These are phyloP conservation scores for Vinca minor DNA, from an alignment of 257 asterid genomes.

Conservation along the genomic window DNA sequence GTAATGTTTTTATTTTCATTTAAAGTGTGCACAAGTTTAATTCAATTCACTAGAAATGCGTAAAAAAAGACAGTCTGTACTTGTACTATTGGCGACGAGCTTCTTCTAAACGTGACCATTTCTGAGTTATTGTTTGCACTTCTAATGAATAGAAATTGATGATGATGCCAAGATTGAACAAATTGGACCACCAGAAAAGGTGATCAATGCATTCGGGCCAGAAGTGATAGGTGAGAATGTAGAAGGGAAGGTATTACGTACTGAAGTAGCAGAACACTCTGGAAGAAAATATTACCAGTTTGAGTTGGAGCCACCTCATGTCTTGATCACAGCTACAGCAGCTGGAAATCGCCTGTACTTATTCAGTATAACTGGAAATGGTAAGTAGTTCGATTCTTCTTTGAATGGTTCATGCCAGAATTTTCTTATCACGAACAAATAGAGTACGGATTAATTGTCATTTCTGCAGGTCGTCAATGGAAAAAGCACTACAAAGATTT, in stretches of 20 bases:
- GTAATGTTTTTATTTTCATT: too few species aligned
- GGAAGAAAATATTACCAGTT: slow-evolving; percentile 88
- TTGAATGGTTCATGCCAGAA: slow-evolving; percentile 4
- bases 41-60: not conserved
- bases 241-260: slow-evolving; percentile 78
- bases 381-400: slow-evolving; percentile 25
- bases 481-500: slow-evolving; percentile 81
- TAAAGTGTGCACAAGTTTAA: not conserved
- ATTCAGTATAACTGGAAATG: slow-evolving; percentile 73
- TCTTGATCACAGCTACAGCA: slow-evolving; percentile 84
- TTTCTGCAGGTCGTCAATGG: slow-evolving; percentile 90
- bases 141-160: slow-evolving; percentile 46
- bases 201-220: slow-evolving; percentile 91
- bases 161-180: slow-evolving; percentile 71
- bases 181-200: slow-evolving; percentile 83
- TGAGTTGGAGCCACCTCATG: slow-evolving; percentile 91
- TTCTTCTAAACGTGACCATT: slow-evolving; percentile 4
- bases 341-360: slow-evolving; percentile 93
- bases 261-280: slow-evolving; percentile 46
- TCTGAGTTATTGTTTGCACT: slow-evolving; percentile 11
- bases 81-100: not conserved
- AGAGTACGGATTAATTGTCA: slow-evolving; percentile 4
- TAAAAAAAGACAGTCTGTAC: not conserved
- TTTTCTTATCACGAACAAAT: not conserved
- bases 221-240: slow-evolving; percentile 89